Conservation (phyloP, 192 early-diverging fungal species). For the Physocladia obscura region DNA sequence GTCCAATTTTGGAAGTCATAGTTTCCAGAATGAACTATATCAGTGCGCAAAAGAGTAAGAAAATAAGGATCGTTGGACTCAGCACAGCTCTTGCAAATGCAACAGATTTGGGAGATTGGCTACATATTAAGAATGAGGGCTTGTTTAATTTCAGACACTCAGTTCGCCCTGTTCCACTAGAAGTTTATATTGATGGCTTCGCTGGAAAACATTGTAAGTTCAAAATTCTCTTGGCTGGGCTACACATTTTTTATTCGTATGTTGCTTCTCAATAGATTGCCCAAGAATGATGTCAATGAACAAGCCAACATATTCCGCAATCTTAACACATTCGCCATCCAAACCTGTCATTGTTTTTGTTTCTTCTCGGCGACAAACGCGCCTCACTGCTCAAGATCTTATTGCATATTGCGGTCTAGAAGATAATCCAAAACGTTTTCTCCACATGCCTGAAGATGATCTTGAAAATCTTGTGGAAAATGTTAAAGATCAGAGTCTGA, state of each 20-base stretch:
- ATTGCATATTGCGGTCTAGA: constrained; percentile 90
- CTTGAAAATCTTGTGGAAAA: constrained; percentile 69
- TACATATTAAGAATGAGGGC: constrained; percentile 81
- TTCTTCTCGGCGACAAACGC: constrained; percentile 93
- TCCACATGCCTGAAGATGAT: constrained; percentile 80
- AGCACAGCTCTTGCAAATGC: constrained; percentile 97
- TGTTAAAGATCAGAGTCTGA: constrained; percentile 79
- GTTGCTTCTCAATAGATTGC: constrained; percentile 74
- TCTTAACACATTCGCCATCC: constrained; percentile 87
- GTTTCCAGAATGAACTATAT: constrained; percentile 99
- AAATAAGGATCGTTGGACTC: constrained; percentile 90
- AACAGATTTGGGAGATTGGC: constrained; percentile 93
- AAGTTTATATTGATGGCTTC: constrained; percentile 97
- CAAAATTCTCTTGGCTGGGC: too few relatives aligned
- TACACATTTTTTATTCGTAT: too few relatives aligned
- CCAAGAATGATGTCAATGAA: constrained; percentile 99
- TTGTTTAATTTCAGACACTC: constrained; percentile 97
- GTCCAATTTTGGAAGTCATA: constrained; percentile 96
- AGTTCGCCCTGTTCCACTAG: constrained; percentile 94
- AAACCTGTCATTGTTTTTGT: constrained; percentile 98
- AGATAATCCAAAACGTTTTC: constrained; percentile 86
- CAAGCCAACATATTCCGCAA: constrained; percentile 92
- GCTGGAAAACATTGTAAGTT: constrained; percentile 86
- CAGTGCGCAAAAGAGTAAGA: constrained; percentile 67
- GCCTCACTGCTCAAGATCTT: constrained; percentile 93